These are phyloP conservation scores for Tulasnella sp. DNA, from an alignment of 768 basidiomycete species.

Conservation along the genomic window DNA sequence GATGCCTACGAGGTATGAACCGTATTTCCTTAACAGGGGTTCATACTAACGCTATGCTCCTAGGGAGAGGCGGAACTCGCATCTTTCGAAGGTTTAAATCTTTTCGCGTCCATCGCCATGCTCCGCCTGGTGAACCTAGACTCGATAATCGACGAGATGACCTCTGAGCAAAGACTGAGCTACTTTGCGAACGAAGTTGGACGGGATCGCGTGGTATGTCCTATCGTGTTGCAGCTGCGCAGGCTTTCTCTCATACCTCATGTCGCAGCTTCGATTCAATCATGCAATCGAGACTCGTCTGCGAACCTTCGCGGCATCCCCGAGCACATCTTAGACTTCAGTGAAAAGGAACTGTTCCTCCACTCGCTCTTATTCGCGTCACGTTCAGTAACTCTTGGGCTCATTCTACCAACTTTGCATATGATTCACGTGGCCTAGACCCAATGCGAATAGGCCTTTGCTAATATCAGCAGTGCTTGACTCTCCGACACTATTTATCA, in stretches of 20 bases:
- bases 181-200: constrained; percentile 51
- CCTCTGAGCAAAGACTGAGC: constrained; percentile 47
- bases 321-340: background rate
- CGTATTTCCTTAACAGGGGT: constrained; percentile 9
- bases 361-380: no score
- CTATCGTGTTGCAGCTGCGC: background rate
- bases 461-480: no score
- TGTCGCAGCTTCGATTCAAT: constrained; percentile 13
- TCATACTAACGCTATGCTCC: constrained; percentile 16
- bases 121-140: constrained; percentile 54
- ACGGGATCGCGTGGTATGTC: constrained; percentile 51
- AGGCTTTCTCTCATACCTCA: background rate
- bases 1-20: constrained; percentile 52
- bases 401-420: no score
- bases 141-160: constrained; percentile 51
- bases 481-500: no score
- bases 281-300: background rate
- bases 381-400: no score
- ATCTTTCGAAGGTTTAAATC: constrained; percentile 59
- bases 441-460: no score
- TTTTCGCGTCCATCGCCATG: constrained; percentile 63
- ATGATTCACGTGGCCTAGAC: no score
- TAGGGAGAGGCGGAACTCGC: constrained; percentile 64
- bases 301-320: background rate
- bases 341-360: background rate